Base-by-base conservation (phyloP, 2,329 filamentous ascomycete species). In the Verticillium nubilum region DNA sequence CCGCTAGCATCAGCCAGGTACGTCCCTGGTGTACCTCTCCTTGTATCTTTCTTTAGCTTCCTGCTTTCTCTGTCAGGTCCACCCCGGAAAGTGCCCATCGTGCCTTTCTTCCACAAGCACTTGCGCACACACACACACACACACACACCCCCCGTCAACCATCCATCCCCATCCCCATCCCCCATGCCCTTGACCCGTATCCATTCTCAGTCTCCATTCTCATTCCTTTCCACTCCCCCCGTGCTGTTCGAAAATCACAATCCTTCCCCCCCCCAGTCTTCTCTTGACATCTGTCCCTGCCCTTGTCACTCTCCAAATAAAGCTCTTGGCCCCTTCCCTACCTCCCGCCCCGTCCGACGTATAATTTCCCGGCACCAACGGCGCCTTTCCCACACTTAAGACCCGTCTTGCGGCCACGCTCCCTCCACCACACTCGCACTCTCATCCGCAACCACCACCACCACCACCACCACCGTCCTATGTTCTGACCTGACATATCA, bases 321-420 rank as follows among this genome's bases (percentile, higher is more conserved):
- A 54, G 27, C 52, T 54, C 28, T 31, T 29, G 28, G 52, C 29
- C 23, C 47, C 52, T 54, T 23, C 15, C 52, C 52, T 54, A 31
- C 27, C 28, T 54, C 27, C 52, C 29, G 31, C n/a, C 54, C 54
- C 28, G 13, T 42, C 37, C 37, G 37, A 47, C 37, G 37, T 47
- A 56, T 28, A 56, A 28, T 47, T 37, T 56, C 54, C 54, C 54
- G 35, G 54, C 25, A 27, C 54, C 54, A 56, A 56, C 54, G 54
- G 54, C 33, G 25, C 52, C 52, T 31, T 42, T 37, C 54, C 27
- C 52, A 54, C 37, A 42, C 54, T 56, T 56, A 56, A 56, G 54
- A 56, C 54, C 54, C 54, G 33, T 17, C 37, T 29, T 56, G 33
- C 54, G 54, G 54, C 54, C 54, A 56, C 54, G 28, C 54, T 47